phyloP scores from a whole-genome alignment of 306 rosid genomes.

The Prunus salicina region DNA sequence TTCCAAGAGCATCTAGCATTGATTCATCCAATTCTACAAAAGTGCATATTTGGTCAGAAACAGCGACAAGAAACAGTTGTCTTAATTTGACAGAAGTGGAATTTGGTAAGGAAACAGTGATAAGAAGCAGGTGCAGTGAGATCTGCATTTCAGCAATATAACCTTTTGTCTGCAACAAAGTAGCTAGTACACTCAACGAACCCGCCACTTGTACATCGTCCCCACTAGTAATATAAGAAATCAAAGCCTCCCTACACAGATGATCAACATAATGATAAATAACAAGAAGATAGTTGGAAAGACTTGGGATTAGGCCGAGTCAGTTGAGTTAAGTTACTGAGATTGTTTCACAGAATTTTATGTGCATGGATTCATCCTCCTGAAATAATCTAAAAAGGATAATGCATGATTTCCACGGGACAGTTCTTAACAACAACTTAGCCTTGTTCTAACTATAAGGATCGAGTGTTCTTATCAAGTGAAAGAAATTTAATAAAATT shows the following conservation, averaged over 20 bases:
- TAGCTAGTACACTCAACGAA: slow-evolving; percentile 69
- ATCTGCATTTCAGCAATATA: slow-evolving; percentile 24
- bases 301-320: not conserved
- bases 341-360: not conserved
- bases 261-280: slow-evolving; percentile 13
- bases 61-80: slow-evolving; percentile 3
- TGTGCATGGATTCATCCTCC: not conserved
- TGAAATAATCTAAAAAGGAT: not conserved
- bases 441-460: not conserved
- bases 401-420: not conserved
- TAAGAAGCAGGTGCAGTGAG: slow-evolving; percentile 15
- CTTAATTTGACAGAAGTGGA: not conserved
- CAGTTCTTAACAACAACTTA: not conserved
- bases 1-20: slow-evolving; percentile 88
- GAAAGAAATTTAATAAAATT: not conserved
- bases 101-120: slow-evolving; percentile 18
- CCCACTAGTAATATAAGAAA: slow-evolving; percentile 66
- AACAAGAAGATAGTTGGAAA: not conserved
- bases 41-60: slow-evolving; percentile 26
- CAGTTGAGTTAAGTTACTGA: not conserved
- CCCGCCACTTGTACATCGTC: slow-evolving; percentile 72
- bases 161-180: slow-evolving; percentile 95
- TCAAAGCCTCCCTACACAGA: slow-evolving; percentile 68
- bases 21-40: slow-evolving; percentile 81
- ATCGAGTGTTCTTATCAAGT: not conserved